Conservation (phyloP, 495 filamentous ascomycete species). For the Penicillium roqueforti region DNA sequence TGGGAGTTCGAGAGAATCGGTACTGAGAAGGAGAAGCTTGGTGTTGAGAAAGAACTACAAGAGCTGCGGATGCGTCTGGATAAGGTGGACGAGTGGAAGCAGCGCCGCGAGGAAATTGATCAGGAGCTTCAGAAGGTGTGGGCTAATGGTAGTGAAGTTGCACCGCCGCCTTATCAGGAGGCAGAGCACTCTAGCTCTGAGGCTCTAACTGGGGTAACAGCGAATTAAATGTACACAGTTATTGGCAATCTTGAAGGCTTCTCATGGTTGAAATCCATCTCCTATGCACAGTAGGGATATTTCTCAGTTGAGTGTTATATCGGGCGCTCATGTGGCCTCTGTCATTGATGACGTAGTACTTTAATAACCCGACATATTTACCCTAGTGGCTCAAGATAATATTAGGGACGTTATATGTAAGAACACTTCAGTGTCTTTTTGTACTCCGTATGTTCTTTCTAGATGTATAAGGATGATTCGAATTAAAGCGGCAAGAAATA, state of each 20-base stretch:
- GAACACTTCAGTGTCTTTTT: too few relatives aligned
- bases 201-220: constrained; percentile 6
- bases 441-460: too few relatives aligned
- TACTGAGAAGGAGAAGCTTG: constrained; percentile 83
- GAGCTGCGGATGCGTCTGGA: constrained; percentile 74
- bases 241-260: neutral
- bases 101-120: constrained; percentile 72
- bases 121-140: constrained; percentile 60
- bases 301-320: too few relatives aligned
- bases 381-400: too few relatives aligned
- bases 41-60: constrained; percentile 82
- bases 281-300: neutral
- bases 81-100: constrained; percentile 80
- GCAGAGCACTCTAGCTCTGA: constrained; percentile 13
- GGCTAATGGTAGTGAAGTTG: constrained; percentile 42
- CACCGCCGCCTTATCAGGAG: constrained; percentile 38
- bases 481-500: neutral
- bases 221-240: constrained; percentile 5
- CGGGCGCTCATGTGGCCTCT: too few relatives aligned
- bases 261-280: too few relatives aligned
- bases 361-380: too few relatives aligned
- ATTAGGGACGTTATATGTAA: too few relatives aligned
- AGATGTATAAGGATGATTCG: neutral
- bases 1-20: constrained; percentile 94
- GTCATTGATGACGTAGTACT: too few relatives aligned